Evolutionary conservation across 306 rosid genomes (phyloP).

Genomic region (Cicer judaicum): DNA sequence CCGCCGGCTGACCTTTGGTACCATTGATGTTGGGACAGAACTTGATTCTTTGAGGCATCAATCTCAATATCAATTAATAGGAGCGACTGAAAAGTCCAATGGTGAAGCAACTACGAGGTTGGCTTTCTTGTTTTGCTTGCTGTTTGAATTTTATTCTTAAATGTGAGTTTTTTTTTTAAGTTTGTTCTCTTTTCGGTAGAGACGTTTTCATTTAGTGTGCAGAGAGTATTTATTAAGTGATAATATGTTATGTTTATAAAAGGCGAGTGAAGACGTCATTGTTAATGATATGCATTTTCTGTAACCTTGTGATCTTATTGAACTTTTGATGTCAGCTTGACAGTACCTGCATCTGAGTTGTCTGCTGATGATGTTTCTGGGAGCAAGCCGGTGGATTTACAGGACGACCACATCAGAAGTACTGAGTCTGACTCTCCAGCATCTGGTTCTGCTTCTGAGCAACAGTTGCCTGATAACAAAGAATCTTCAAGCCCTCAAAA

Average conservation of each 20-base stretch:
- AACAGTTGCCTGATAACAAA: slow-evolving; percentile 66
- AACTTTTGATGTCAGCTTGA: slow-evolving; percentile 62
- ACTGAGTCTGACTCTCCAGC: slow-evolving; percentile 69
- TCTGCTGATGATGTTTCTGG: slow-evolving; percentile 67
- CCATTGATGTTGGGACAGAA: slow-evolving; percentile 79
- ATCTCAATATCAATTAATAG: slow-evolving; percentile 53
- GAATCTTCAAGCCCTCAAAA: slow-evolving; percentile 70
- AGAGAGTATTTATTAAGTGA: background rate
- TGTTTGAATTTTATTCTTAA: background rate
- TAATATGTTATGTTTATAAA: background rate
- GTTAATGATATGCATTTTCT: slow-evolving; percentile 8
- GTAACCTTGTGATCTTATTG: slow-evolving; percentile 29
- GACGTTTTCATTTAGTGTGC: slow-evolving; percentile 3
- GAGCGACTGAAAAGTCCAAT: slow-evolving; percentile 58
- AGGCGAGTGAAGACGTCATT: background rate
- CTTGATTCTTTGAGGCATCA: slow-evolving; percentile 59
- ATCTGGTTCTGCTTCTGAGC: slow-evolving; percentile 65
- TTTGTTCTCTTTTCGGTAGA: slow-evolving; percentile 1
- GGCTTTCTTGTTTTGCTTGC: slow-evolving; percentile 25
- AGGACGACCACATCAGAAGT: slow-evolving; percentile 61
- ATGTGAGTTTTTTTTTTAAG: background rate
- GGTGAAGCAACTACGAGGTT: slow-evolving; percentile 73
- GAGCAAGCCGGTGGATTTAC: slow-evolving; percentile 60
- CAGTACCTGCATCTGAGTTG: slow-evolving; percentile 61
- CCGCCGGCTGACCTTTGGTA: slow-evolving; percentile 88